Percentiles rank a stretch among this genome's conserved stretches.
Evolutionary conservation across 306 rosid genomes (phyloP).

Genomic region (Dalbergia cochinchinensis): DNA sequence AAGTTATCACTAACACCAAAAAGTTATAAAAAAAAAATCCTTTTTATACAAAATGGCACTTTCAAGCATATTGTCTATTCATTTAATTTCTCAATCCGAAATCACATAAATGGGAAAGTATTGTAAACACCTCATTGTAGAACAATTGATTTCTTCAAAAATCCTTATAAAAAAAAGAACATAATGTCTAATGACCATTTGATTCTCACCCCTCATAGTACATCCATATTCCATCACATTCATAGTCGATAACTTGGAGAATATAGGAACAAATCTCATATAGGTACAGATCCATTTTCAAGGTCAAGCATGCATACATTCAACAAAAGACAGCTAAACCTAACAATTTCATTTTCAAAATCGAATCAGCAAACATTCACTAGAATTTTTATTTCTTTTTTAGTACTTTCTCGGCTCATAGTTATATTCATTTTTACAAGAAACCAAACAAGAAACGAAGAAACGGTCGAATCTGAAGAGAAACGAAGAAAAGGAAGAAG

Average conservation of each 20-base stretch:
- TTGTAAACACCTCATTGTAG: background rate
- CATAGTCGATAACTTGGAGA: background rate
- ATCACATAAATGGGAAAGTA: background rate
- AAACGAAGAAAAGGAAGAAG: no score
- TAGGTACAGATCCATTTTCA: no score
- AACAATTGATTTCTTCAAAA: background rate
- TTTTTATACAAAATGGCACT: background rate
- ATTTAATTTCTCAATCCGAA: constrained; percentile 8
- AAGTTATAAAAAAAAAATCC: background rate
- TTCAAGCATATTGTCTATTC: background rate
- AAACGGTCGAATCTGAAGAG: no score
- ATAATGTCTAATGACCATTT: constrained; percentile 2
- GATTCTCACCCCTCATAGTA: background rate
- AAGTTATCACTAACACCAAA: background rate
- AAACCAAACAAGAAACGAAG: no score
- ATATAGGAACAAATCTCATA: background rate
- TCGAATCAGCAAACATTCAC: no score
- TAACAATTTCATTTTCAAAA: no score
- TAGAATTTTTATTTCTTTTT: no score
- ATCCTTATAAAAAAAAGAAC: background rate
- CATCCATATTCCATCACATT: background rate
- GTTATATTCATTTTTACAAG: no score
- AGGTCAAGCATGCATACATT: no score
- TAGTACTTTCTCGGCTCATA: no score
- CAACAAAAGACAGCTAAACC: no score